Evolutionary conservation across 805 yeast genomes (phyloP), one percentile per base, ranked within the genome.

Genomic region (Pichia occidentalis): DNA sequence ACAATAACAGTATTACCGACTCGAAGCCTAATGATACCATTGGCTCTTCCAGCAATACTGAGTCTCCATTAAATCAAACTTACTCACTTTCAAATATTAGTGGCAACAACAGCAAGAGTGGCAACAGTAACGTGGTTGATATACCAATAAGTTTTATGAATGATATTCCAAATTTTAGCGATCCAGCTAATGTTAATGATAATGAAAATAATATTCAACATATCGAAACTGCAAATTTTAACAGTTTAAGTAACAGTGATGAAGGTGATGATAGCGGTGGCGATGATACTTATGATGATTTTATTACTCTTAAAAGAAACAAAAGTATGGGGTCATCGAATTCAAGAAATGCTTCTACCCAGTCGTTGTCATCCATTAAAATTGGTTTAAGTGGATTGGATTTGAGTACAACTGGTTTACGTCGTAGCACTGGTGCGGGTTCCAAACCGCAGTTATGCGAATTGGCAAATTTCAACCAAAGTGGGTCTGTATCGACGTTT

Each of bases 311-410:
- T 10, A 46, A 44, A 33, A 34, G 53, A 10, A 45, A 47, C 6
- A 14, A 42, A 23, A 46, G 51, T 27, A 31, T 51, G 18, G 55
- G 55, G 7, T 47, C 39, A 29, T 40, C 48, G 12, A n/a, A n/a
- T 19, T 35, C 49, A 22, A 36, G 26, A 8, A 29, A 22, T 23
- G 21, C 13, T 11, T 36, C 40, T 5, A 28, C 35, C 7, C 42
- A 40, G 21, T 34, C 43, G 9, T 29, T 57, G 7, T 52, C 61
- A 3, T 53, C 57, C 3, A 54, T 56, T n/a, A 57, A 57, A 27
- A 51, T 50, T 13, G 63, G 63, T 2, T 35, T 57, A 16, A 49
- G 56, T 36, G 63, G 63, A 1, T 44, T 57, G 16, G 59, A 58
- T 42, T 37, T 58, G 18, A 50, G 51, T n/a, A 46, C 42, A 12